Evolutionary conservation across 2,329 filamentous ascomycete species (phyloP), one percentile per base, ranked within the genome.

Genomic region (Ophioceras dolichostomum): DNA sequence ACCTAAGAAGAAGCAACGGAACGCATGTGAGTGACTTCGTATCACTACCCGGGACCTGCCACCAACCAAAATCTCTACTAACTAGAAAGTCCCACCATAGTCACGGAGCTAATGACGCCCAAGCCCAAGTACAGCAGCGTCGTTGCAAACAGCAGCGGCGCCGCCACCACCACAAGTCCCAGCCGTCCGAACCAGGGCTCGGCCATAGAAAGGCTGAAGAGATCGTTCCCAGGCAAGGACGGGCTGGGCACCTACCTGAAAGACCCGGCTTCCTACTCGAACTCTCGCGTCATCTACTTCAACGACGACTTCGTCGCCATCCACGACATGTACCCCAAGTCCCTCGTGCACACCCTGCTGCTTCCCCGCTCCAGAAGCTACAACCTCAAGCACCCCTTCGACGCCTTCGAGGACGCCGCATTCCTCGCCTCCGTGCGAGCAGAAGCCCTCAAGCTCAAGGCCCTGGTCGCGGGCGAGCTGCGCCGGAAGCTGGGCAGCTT

Each of bases 241-340:
- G 79, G 68, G 0, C 68, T 91, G 0, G 73, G 74, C 31, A 60
- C 65, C 16, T 91, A 91, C 57, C 78, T 82, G 34, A 49, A 61
- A 7, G 58, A 74, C 37, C 84, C 84, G 0, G 64, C 70, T 24
- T 62, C 67, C 2, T 80, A 75, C 48, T 68, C 76, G 2, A 46
- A 67, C 5, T 67, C 63, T 19, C 61, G 68, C 5, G 71, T 87
- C 2, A 65, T 91, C 38, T 79, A 76, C 50, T 65, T 78, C 56
- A 73, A 75, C 45, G 65, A 73, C n/a, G 61, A 76, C 42, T 85
- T 81, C 46, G 83, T 88, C 36, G 72, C 78, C 16, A 83, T 96
- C 55, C 70, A 79, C 48, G 91, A 98, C 61, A 65, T 76, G 43
- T 98, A 76, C 53, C 88, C 91, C 8, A 98, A 96, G 58, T 75